phyloP scores from a whole-genome alignment of 805 yeast species.

The Ascoidea rubescens region DNA sequence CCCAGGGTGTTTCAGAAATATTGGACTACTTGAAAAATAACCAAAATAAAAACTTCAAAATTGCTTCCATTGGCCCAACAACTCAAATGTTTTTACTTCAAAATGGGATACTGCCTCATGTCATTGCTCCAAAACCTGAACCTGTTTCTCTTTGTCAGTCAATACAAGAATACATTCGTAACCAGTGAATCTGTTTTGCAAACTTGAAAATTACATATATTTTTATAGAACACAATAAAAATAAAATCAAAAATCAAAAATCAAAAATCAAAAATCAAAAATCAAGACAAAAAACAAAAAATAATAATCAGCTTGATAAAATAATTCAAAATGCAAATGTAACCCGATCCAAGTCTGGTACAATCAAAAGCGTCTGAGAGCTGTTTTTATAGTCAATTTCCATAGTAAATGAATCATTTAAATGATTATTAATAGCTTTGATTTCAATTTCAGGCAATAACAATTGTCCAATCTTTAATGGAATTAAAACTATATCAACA shows the following conservation, averaged over 20 bases:
- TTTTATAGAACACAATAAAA: too few species aligned
- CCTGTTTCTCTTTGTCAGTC: constrained; percentile 40
- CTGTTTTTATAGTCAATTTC: constrained; percentile 59
- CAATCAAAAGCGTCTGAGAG: constrained; percentile 53
- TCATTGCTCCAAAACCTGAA: constrained; percentile 62
- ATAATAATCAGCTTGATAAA: background rate
- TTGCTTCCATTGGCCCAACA: constrained; percentile 91
- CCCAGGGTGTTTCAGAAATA: constrained; percentile 68
- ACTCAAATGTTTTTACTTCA: constrained; percentile 43
- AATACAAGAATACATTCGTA: constrained; percentile 11
- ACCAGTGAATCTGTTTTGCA: too few species aligned
- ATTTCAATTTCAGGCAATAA: constrained; percentile 50
- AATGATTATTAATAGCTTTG: constrained; percentile 15
- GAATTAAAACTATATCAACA: constrained; percentile 41
- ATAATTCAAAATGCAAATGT: constrained; percentile 37
- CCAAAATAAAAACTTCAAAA: constrained; percentile 17
- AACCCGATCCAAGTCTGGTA: constrained; percentile 52
- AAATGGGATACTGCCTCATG: constrained; percentile 40
- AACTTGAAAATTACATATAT: too few species aligned
- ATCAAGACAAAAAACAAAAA: too few species aligned
- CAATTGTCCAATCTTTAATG: constrained; percentile 64
- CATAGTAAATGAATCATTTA: constrained; percentile 25
- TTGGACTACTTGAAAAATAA: constrained; percentile 27
- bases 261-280: too few species aligned
- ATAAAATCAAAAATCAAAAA: too few species aligned